These are phyloP conservation scores for Eucalyptus tenuipes DNA, from an alignment of 345 rosid species.

Conservation along the genomic window DNA sequence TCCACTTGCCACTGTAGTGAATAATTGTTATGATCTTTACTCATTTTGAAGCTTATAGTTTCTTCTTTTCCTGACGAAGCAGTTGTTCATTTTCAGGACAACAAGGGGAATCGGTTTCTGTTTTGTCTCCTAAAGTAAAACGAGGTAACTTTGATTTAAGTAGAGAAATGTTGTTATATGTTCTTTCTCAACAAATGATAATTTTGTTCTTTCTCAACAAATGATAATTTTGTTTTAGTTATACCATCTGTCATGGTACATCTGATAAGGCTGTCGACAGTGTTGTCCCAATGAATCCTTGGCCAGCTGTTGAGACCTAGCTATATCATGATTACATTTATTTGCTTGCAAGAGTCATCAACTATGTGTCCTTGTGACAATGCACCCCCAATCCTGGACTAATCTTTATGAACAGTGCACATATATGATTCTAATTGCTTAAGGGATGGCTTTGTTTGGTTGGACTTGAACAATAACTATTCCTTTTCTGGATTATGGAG, in stretches of 20 bases:
- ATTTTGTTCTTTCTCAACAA: neutral
- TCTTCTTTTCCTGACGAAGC: neutral
- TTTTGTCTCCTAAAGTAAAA: constrained; percentile 48
- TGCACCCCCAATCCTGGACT: neutral
- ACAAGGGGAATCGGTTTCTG: constrained; percentile 69
- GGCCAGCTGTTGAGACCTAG: neutral
- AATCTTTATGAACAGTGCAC: neutral
- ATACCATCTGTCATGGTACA: neutral
- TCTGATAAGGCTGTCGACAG: neutral
- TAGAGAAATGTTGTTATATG: neutral
- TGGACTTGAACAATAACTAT: neutral
- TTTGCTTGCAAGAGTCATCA: neutral
- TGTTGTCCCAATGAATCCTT: neutral
- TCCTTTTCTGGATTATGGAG: neutral
- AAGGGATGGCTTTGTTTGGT: neutral
- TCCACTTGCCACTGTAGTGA: neutral
- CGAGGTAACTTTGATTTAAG: constrained; percentile 43
- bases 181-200: neutral
- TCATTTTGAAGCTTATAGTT: neutral
- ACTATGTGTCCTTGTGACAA: neutral
- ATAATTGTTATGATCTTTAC: neutral
- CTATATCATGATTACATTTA: neutral
- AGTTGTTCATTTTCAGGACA: constrained; percentile 43
- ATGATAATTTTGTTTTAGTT: neutral
- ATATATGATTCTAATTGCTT: neutral